Conservation (phyloP, 2,329 filamentous ascomycete species). For the Aspergillus eucalypticola region DNA sequence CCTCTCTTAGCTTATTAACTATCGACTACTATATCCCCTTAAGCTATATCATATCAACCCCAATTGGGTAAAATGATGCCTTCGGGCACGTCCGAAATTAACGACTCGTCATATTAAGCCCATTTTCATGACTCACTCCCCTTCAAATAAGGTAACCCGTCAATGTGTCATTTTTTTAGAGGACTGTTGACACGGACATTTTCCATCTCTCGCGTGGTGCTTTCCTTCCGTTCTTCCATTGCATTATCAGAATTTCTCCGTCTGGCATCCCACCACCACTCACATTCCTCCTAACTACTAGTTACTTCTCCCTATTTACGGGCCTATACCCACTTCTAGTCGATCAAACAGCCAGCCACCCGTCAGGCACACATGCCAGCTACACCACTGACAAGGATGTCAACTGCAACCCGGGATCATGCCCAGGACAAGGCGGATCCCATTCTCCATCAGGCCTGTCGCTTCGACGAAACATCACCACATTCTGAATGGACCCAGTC, state of each 20-base stretch:
- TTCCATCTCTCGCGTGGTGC: not conserved
- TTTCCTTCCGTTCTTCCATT: not conserved
- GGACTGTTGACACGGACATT: not conserved
- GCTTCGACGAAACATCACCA: not conserved
- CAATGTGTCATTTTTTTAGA: not conserved
- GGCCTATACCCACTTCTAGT: not conserved
- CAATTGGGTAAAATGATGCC: too few species aligned
- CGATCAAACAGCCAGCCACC: not conserved
- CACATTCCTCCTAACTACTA: too few species aligned
- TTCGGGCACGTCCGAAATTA: too few species aligned
- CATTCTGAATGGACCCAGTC: slow-evolving; percentile 6
- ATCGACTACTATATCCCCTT: too few species aligned
- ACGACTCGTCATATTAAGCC: too few species aligned
- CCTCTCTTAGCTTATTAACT: not conserved
- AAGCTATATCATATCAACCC: too few species aligned
- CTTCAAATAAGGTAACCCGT: not conserved
- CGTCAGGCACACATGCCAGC: too few species aligned
- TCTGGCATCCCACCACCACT: too few species aligned
- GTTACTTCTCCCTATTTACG: not conserved
- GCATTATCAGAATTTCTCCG: too few species aligned
- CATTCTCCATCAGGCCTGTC: not conserved
- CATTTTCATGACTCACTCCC: not conserved
- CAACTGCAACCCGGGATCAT: not conserved
- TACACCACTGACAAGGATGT: too few species aligned
- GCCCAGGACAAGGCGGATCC: not conserved